Evolutionary conservation across 2,329 filamentous ascomycete species (phyloP).

Genomic region (Beauveria caledonica): DNA sequence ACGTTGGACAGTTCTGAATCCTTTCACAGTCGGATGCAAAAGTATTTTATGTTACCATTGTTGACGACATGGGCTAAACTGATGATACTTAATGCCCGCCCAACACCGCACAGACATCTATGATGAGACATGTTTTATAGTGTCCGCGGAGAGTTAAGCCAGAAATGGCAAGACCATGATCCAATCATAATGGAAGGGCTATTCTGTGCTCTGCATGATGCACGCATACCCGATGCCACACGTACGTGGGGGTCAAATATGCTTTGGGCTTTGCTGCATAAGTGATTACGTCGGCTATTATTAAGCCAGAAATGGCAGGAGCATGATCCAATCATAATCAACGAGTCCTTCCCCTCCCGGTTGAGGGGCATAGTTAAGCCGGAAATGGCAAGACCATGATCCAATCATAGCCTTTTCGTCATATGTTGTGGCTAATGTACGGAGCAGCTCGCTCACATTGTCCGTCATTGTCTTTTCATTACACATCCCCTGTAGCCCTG

Average conservation of each 20-base stretch:
- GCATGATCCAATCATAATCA: not conserved
- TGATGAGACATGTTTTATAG: too few species aligned
- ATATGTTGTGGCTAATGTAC: not conserved
- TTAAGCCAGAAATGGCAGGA: not conserved
- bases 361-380: not conserved
- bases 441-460: too few species aligned
- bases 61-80: not conserved
- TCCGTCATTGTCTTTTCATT: not conserved
- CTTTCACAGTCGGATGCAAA: not conserved
- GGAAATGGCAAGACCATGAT: not conserved
- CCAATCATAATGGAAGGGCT: too few species aligned
- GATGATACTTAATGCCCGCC: not conserved
- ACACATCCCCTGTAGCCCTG: not conserved
- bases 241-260: too few species aligned
- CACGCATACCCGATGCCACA: not conserved
- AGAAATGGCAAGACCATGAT: too few species aligned
- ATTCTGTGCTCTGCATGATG: not conserved
- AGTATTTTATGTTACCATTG: not conserved
- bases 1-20: not conserved
- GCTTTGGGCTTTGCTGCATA: too few species aligned
- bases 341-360: too few species aligned
- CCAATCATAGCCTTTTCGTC: not conserved
- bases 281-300: too few species aligned
- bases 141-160: too few species aligned
- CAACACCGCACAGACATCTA: not conserved